These are phyloP conservation scores for Mytilinidion resinicola DNA, from an alignment of 495 filamentous ascomycete species.

Conservation along the genomic window DNA sequence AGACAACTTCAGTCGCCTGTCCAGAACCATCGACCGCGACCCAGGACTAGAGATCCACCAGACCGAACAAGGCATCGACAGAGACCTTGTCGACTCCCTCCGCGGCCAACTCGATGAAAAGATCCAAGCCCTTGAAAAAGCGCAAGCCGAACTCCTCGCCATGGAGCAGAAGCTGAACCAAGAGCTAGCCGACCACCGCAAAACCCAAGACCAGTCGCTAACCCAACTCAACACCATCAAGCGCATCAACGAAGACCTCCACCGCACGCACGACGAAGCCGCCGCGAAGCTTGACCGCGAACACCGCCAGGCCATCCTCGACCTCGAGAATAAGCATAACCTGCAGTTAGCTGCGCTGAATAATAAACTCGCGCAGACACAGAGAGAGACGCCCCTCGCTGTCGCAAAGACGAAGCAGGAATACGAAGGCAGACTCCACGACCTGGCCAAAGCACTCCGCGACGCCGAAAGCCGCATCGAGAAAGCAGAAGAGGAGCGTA, in stretches of 20 bases:
- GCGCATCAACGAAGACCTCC: conserved; percentile 63
- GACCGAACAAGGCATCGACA: conserved; percentile 37
- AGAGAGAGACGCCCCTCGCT: conserved; percentile 11
- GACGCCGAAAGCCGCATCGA: conserved; percentile 16
- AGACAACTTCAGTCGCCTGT: conserved; percentile 83
- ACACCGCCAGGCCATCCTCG: conserved; percentile 31
- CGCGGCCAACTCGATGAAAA: conserved; percentile 70
- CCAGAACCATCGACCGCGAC: conserved; percentile 84
- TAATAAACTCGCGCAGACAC: conserved; percentile 21
- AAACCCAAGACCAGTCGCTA: conserved; percentile 59
- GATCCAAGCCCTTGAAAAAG: conserved; percentile 58
- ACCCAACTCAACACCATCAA: conserved; percentile 62
- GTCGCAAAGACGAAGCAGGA: conserved; percentile 17
- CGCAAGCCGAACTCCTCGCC: conserved; percentile 60
- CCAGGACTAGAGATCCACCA: conserved; percentile 71
- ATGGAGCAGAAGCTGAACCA: conserved; percentile 66
- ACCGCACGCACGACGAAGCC: conserved; percentile 61
- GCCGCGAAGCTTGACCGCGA: conserved; percentile 28
- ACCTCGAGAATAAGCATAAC: conserved; percentile 44
- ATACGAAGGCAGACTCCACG: conserved; percentile 21
- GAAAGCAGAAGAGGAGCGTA: conserved; percentile 6
- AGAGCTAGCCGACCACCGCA: conserved; percentile 67
- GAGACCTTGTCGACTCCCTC: conserved; percentile 63
- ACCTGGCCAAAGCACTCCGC: conserved; percentile 4
- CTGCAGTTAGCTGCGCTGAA: conserved; percentile 22